Evolutionary conservation across 257 asterid species (phyloP).

Genomic region (Ajuga chamaepitys): DNA sequence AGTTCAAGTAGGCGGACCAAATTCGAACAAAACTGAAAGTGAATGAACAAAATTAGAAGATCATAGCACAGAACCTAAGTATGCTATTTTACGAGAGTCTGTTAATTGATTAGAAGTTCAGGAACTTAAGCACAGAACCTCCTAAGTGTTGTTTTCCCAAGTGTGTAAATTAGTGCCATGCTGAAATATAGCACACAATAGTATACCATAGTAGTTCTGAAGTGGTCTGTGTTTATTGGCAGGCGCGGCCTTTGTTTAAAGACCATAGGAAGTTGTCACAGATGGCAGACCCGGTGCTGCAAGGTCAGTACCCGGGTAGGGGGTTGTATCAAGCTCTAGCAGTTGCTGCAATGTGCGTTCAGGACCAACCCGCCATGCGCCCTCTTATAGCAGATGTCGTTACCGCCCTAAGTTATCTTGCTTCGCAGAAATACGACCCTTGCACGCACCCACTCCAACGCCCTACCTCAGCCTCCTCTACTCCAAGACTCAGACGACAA

Average conservation of each 20-base stretch:
- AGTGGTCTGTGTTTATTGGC: conserved; percentile 12
- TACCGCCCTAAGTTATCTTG: conserved; percentile 54
- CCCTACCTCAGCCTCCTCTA: conserved; percentile 28
- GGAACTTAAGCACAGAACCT: not conserved
- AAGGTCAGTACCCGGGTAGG: conserved; percentile 41
- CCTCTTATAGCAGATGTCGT: conserved; percentile 68
- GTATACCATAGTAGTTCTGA: not conserved
- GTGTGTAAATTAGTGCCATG: too few species aligned
- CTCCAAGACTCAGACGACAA: conserved; percentile 34
- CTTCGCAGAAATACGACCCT: conserved; percentile 41
- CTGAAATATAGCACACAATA: not conserved
- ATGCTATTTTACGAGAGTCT: too few species aligned
- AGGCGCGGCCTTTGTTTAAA: conserved; percentile 49
- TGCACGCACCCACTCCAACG: conserved; percentile 32
- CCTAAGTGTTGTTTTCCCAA: too few species aligned
- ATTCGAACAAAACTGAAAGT: too few species aligned
- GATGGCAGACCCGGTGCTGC: conserved; percentile 47
- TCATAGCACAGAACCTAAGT: too few species aligned
- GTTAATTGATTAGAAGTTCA: not conserved
- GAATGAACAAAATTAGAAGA: too few species aligned
- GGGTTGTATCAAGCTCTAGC: conserved; percentile 49
- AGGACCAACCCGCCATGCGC: conserved; percentile 47
- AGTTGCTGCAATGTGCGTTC: conserved; percentile 49
- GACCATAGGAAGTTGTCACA: conserved; percentile 45
- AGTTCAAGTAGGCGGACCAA: too few species aligned